Base-by-base conservation (phyloP, 2,329 filamentous ascomycete species). In the Cordyceps cateniannulata region DNA sequence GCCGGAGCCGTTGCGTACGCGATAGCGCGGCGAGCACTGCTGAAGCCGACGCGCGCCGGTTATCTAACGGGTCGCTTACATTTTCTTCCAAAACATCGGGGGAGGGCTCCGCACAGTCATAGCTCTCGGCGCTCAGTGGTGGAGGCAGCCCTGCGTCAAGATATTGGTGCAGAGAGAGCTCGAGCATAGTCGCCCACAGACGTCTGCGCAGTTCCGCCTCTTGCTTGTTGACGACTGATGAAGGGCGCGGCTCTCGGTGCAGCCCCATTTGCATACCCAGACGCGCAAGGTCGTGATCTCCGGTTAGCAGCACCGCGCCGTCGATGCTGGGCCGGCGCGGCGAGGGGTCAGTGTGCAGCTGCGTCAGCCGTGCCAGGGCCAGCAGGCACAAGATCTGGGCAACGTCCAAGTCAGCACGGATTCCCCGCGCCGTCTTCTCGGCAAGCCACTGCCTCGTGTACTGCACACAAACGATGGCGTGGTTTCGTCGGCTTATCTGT, bases 191-290 rank as follows among this genome's bases (percentile, higher is more conserved):
- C 18, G 76, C 75, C 80, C 79, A 82, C 3, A 82, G 65, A 6
- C 79, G 70, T 10, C 79, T 70, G 9, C 79, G 75, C 65, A 81
- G 71, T 65, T 83, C 80, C n/a, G 27, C 10, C 27, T 50, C 48
- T 0, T 72, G 69, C 24, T 73, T 70, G 8, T 78, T 69, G 0
- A 66, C 63, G 2, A 69, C 72, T n/a, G 9, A 74, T 70, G 3
- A 79, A 71, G 55, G 70, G 67, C 65, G 63, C 0, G 80, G 79
- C 62, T 82, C 80, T 5, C 77, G 74, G 65, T 83, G 79, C 10
- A 82, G 69, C 3, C 80, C 80, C 73, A 82, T 81, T 48, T 73
- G 73, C 59, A 82, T 75, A n/a, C 79, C 80, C 2, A 72, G 74
- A 10, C 79, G 73, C 16, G 63, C 62, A n/a, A 64, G 59, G 18